A percentile compares a stretch with the other conserved stretches of the same genome.
phyloP scores from a whole-genome alignment of 306 rosid species.

The Dicorynia guianensis region DNA sequence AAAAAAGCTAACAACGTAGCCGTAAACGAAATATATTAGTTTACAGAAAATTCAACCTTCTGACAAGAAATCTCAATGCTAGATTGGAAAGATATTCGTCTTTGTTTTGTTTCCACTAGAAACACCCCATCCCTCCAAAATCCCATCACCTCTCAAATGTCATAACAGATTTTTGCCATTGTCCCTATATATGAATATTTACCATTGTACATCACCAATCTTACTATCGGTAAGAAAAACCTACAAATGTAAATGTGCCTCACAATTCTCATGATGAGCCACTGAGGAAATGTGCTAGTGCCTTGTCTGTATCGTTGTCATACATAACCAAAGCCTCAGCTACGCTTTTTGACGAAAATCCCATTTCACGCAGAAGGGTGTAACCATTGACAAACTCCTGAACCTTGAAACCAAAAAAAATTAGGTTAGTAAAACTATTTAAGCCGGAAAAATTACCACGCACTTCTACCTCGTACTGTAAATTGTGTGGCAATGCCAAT shows the following conservation, averaged over 20 bases:
- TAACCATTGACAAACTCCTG: constrained; percentile 80
- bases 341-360: constrained; percentile 72
- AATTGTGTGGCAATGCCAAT: not conserved
- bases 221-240: constrained; percentile 19
- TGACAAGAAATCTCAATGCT: not conserved
- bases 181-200: constrained; percentile 29
- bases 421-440: constrained; percentile 28
- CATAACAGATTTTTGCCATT: constrained; percentile 16
- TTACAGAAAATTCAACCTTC: not conserved
- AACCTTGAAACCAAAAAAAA: constrained; percentile 59
- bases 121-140: constrained; percentile 19
- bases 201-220: constrained; percentile 39
- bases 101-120: constrained; percentile 16
- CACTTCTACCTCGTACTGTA: not conserved
- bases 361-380: constrained; percentile 83
- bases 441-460: constrained; percentile 12
- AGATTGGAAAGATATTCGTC: not conserved
- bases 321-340: constrained; percentile 76
- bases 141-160: not conserved
- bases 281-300: constrained; percentile 77
- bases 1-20: not conserved
- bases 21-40: too few relatives aligned
- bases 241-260: constrained; percentile 6
- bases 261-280: constrained; percentile 59
- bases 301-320: constrained; percentile 89